Base-by-base conservation (phyloP, 208 protist species). In the Crithidia bombi region DNA sequence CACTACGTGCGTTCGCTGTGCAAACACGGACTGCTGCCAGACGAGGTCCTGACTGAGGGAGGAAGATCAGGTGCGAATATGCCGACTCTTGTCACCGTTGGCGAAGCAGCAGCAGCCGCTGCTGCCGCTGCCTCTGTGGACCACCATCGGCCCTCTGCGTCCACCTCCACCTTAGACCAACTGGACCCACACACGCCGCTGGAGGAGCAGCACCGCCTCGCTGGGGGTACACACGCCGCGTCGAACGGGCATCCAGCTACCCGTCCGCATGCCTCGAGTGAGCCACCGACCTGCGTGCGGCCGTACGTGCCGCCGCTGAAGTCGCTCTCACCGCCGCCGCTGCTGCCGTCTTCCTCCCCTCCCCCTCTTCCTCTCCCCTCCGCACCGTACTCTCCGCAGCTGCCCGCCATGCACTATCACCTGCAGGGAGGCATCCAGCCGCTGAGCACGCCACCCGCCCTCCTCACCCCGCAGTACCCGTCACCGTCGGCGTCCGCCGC, bases 1-100 rank as follows among this genome's bases (percentile, higher is more conserved):
- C 78, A 79, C 67, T 96, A 96, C 75, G 57, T 95, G 32, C 83
- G 87, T 12, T 62, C 89, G 0, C 83, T 96, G 28, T 41, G 93
- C 17, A 78, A 76, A 32, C 73, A 88, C 19, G 70, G 78, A n/a
- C 69, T 95, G 38, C 69, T 96, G 9, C 92, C 92, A 3, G 61
- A 65, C 14, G 39, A 73, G 15, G 54, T 83, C 14, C 41, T 87
- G n/a, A 52, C 61, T 14, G 50, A 69, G 21, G 43, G 63, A 35
- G 49, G 67, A 35, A 44, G 59, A 5, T 23, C 36, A 0, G 59
- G 43, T 2, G 41, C 75, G 15, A 28, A 23, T 26, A 30, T 52
- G 44, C 49, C 67, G 2, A 7, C 56, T 23, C 41, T 41, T 2
- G 12, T 35, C 33, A 68, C 66, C 1, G 73, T 65, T 1, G 73